phyloP scores from a whole-genome alignment of 345 rosid species.

The Salix exigua region DNA sequence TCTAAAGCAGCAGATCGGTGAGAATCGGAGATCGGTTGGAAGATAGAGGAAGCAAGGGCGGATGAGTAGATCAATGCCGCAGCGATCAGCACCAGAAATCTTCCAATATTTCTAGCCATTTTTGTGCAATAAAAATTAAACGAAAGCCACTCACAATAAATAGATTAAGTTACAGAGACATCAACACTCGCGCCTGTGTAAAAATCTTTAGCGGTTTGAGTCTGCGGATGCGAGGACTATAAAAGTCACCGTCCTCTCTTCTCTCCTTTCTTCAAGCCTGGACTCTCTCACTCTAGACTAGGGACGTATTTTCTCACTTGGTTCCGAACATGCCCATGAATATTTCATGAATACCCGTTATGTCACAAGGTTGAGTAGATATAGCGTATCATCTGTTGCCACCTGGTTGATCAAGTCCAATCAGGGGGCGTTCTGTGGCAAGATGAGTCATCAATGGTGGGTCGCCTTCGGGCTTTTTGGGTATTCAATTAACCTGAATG shows the following conservation, averaged over 20 bases:
- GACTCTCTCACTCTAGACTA: not conserved
- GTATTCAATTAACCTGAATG: not conserved
- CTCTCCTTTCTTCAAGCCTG: not conserved
- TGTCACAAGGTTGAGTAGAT: not conserved
- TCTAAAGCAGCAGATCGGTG: slow-evolving; percentile 94
- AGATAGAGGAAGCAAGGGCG: slow-evolving; percentile 45
- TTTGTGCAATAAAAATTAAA: not conserved
- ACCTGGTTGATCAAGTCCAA: not conserved
- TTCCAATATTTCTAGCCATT: slow-evolving; percentile 31
- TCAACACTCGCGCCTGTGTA: not conserved
- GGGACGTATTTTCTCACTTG: not conserved
- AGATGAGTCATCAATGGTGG: not conserved
- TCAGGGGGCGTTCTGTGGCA: not conserved
- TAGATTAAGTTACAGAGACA: not conserved
- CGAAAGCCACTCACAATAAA: not conserved
- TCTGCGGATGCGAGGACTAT: not conserved
- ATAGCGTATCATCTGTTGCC: not conserved
- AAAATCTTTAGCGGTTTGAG: not conserved
- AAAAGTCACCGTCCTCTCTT: not conserved
- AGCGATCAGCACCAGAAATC: slow-evolving; percentile 40
- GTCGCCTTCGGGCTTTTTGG: not conserved
- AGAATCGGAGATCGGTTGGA: slow-evolving; percentile 76
- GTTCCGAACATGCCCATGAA: not conserved
- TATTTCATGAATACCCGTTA: not conserved
- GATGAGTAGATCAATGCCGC: slow-evolving; percentile 40